phyloP scores from a whole-genome alignment of 1,139 yeast genomes.

The Hyphopichia khmerensis region DNA sequence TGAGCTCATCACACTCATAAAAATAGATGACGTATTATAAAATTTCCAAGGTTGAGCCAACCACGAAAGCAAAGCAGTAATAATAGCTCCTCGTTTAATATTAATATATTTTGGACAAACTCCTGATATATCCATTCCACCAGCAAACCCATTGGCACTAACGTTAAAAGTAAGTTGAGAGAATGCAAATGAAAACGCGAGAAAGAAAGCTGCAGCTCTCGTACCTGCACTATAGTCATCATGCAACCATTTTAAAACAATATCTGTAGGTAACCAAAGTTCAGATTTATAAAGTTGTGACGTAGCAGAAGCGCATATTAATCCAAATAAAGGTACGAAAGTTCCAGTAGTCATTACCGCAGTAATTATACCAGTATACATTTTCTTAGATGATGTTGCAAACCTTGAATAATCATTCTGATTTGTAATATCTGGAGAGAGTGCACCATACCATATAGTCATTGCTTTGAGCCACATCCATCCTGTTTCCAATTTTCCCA shows the following conservation, averaged over 20 bases:
- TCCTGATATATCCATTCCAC: constrained; percentile 31
- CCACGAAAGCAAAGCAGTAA: constrained; percentile 18
- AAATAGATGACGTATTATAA: constrained; percentile 15
- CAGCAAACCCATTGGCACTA: constrained; percentile 21
- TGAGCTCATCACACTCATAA: constrained; percentile 13
- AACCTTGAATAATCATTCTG: constrained; percentile 46
- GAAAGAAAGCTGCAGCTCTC: constrained; percentile 34
- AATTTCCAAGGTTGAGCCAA: constrained; percentile 20
- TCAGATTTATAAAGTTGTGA: constrained; percentile 20
- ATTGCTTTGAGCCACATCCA: constrained; percentile 23
- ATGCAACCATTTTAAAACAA: constrained; percentile 22
- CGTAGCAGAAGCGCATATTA: constrained; percentile 30
- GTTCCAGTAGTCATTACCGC: constrained; percentile 19
- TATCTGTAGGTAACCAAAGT: constrained; percentile 37
- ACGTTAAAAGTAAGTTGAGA: constrained; percentile 24
- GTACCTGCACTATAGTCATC: constrained; percentile 19
- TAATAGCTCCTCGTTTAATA: constrained; percentile 24
- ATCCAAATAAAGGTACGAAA: constrained; percentile 19
- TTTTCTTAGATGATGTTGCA: constrained; percentile 17
- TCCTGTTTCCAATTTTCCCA: constrained; percentile 9
- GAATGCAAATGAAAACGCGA: constrained; percentile 17
- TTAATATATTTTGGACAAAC: constrained; percentile 28
- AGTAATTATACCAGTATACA: constrained; percentile 14
- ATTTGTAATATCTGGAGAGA: constrained; percentile 40
- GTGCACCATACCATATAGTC: constrained; percentile 20